These are phyloP conservation scores for Suillus ampliporus DNA, from an alignment of 768 basidiomycete species.

Conservation along the genomic window DNA sequence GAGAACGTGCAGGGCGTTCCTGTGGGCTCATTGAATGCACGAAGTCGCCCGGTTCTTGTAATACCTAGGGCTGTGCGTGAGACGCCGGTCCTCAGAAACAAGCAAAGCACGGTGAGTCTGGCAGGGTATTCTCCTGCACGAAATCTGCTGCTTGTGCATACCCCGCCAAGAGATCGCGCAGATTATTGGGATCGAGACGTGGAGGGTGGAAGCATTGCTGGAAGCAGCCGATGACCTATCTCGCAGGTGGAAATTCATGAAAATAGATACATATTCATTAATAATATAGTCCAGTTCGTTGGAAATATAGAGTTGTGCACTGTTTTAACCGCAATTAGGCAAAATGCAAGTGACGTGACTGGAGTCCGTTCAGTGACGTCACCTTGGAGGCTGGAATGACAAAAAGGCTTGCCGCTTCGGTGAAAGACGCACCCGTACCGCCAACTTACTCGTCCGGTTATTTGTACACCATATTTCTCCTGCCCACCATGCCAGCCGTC, in stretches of 20 bases:
- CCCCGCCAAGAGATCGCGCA: constrained; percentile 60
- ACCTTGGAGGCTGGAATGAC: constrained; percentile 34
- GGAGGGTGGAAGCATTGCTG: constrained; percentile 17
- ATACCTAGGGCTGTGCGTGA: constrained; percentile 52
- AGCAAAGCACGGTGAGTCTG: constrained; percentile 62
- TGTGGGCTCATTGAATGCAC: constrained; percentile 28
- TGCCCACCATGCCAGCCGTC: constrained; percentile 66
- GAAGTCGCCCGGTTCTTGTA: constrained; percentile 49
- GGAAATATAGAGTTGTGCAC: background rate
- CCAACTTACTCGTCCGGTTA: constrained; percentile 5
- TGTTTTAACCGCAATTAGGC: constrained; percentile 3
- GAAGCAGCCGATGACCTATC: constrained; percentile 16
- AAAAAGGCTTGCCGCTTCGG: constrained; percentile 39
- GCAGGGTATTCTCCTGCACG: constrained; percentile 80
- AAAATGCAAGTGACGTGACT: constrained; percentile 20
- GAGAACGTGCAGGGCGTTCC: constrained; percentile 26
- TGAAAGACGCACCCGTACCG: constrained; percentile 13
- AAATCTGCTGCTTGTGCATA: constrained; percentile 70
- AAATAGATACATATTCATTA: background rate
- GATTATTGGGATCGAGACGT: constrained; percentile 43
- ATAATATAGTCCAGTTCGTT: background rate
- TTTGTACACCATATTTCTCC: background rate
- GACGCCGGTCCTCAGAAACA: constrained; percentile 53
- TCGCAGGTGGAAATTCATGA: constrained; percentile 7
- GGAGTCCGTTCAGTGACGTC: constrained; percentile 33